Evolutionary conservation across 1,139 yeast genomes (phyloP).

Genomic region (Martiniozyma asiatica): DNA sequence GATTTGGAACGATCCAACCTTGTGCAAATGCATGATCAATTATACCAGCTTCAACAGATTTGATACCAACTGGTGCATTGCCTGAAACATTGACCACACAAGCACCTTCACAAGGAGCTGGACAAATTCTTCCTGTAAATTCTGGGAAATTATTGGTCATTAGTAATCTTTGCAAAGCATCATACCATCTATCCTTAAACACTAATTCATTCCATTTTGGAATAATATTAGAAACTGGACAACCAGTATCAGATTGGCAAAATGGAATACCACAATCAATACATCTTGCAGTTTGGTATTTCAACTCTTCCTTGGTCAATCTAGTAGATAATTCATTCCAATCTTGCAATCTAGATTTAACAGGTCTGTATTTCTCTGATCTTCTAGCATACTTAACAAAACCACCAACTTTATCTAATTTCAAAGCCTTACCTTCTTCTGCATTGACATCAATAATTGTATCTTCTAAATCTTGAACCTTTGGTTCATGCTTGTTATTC

Average conservation of each 20-base stretch:
- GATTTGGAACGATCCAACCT: conserved; percentile 88
- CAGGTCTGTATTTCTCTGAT: conserved; percentile 73
- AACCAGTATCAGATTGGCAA: conserved; percentile 96
- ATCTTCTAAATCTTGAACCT: conserved; percentile 82
- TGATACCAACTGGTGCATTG: conserved; percentile 92
- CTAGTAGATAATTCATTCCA: conserved; percentile 88
- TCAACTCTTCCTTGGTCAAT: conserved; percentile 74
- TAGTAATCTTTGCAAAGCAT: conserved; percentile 80
- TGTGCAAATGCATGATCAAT: conserved; percentile 93
- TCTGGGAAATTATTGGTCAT: conserved; percentile 99
- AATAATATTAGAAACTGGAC: conserved; percentile 93
- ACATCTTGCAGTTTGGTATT: conserved; percentile 94
- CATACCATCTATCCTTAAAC: conserved; percentile 89
- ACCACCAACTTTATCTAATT: conserved; percentile 74
- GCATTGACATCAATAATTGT: conserved; percentile 58
- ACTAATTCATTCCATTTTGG: conserved; percentile 98
- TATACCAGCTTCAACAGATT: conserved; percentile 90
- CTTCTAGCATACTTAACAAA: conserved; percentile 90
- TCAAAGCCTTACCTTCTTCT: conserved; percentile 49
- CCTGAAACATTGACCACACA: conserved; percentile 85
- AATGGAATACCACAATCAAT: conserved; percentile 99
- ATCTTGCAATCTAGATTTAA: conserved; percentile 68
- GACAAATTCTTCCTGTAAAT: conserved; percentile 96
- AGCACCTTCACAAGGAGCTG: conserved; percentile 99
- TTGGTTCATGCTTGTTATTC: conserved; percentile 61